These are phyloP conservation scores for Epichloe glyceriae DNA, from an alignment of 2,329 filamentous ascomycete genomes.

Conservation along the genomic window DNA sequence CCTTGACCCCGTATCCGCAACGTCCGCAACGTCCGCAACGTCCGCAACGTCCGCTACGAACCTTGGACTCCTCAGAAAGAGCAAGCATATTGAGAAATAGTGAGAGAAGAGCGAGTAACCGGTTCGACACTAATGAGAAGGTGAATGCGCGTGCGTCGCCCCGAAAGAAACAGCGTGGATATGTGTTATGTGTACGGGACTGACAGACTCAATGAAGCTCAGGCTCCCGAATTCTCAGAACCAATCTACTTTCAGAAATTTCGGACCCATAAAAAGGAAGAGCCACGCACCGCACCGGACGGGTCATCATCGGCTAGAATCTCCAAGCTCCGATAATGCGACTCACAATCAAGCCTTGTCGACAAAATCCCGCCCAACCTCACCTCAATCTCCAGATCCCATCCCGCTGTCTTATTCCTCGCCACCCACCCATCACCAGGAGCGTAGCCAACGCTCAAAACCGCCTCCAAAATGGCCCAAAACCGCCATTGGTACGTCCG, in stretches of 20 bases:
- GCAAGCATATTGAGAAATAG: constrained; percentile 37
- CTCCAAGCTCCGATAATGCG: neutral
- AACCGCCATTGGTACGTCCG: constrained; percentile 55
- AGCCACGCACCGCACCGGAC: neutral
- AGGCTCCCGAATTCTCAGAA: neutral
- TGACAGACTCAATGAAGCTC: neutral
- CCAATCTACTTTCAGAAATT: constrained; percentile 1
- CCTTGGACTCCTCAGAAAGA: constrained; percentile 96
- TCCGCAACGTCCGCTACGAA: constrained; percentile 22
- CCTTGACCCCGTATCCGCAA: neutral
- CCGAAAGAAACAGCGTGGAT: neutral
- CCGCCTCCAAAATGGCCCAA: constrained; percentile 46
- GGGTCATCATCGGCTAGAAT: constrained; percentile 20
- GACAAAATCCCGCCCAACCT: neutral
- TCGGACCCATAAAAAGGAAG: neutral
- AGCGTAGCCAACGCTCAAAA: neutral
- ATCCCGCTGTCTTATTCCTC: neutral
- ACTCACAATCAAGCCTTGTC: neutral
- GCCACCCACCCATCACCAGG: too few relatives aligned
- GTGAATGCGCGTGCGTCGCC: neutral
- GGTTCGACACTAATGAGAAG: neutral
- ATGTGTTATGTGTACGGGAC: too few relatives aligned
- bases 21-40: too few relatives aligned
- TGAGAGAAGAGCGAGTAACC: neutral
- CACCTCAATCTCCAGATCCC: neutral